phyloP scores from a whole-genome alignment of 2,329 filamentous ascomycete genomes.

The Aureobasidium uvarum region DNA sequence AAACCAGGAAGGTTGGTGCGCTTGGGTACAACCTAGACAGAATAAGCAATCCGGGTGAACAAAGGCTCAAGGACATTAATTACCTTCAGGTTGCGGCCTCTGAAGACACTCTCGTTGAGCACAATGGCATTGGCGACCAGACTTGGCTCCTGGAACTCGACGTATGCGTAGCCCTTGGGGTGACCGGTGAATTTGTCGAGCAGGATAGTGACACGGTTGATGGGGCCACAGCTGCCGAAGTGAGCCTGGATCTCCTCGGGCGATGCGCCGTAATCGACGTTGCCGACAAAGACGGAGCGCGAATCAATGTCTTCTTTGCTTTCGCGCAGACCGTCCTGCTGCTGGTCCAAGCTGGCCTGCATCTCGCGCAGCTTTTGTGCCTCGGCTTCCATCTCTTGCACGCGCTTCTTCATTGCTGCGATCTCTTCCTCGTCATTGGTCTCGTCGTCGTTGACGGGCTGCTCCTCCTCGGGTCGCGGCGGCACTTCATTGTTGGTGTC shows the following conservation, averaged over 20 bases:
- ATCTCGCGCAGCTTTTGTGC: conserved; percentile 56
- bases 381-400: conserved; percentile 59
- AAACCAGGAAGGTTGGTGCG: conserved; percentile 96
- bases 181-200: conserved; percentile 98
- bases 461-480: conserved; percentile 31
- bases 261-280: conserved; percentile 95
- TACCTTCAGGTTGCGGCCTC: conserved; percentile 94
- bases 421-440: conserved; percentile 44
- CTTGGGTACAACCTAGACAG: conserved; percentile 72
- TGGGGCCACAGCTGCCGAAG: conserved; percentile 94
- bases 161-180: conserved; percentile 99
- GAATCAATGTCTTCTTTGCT: conserved; percentile 95
- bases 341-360: conserved; percentile 70
- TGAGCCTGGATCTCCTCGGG: conserved; percentile 98
- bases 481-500: conserved; percentile 32
- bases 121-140: conserved; percentile 91
- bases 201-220: conserved; percentile 96
- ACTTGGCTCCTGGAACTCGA: conserved; percentile 94
- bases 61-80: conserved; percentile 29
- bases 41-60: conserved; percentile 32
- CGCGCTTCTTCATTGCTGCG: conserved; percentile 53
- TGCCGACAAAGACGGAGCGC: conserved; percentile 96
- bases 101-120: conserved; percentile 94
- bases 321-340: conserved; percentile 77
- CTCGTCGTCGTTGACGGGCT: conserved; percentile 36